These are phyloP conservation scores for Fomes fomentarius DNA, from an alignment of 1,284 basidiomycete genomes.

Conservation along the genomic window DNA sequence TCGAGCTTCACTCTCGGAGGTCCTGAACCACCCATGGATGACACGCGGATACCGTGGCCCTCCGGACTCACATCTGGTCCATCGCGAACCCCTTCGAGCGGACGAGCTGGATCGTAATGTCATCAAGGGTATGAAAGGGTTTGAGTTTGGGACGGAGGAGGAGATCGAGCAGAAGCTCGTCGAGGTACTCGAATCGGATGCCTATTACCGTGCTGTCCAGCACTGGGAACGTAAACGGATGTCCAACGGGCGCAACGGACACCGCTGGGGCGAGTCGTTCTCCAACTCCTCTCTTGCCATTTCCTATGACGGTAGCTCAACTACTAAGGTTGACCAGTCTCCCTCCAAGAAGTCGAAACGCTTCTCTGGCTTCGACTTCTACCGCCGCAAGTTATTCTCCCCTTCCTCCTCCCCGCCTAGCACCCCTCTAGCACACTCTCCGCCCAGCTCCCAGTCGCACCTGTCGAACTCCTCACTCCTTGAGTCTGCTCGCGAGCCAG, in stretches of 20 bases:
- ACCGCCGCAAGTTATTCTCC: constrained; percentile 87
- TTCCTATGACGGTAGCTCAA: constrained; percentile 55
- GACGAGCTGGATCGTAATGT: constrained; percentile 89
- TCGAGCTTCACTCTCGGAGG: constrained; percentile 85
- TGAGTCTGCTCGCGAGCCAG: constrained; percentile 51
- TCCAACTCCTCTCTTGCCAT: constrained; percentile 70
- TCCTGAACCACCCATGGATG: constrained; percentile 96
- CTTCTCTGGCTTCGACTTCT: constrained; percentile 96
- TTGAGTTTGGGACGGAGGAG: constrained; percentile 92
- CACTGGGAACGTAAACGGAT: constrained; percentile 78
- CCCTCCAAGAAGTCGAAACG: constrained; percentile 60
- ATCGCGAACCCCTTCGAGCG: constrained; percentile 85
- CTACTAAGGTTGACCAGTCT: constrained; percentile 44
- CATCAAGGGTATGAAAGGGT: constrained; percentile 92
- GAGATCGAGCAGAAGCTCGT: constrained; percentile 81
- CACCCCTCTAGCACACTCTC: constrained; percentile 49
- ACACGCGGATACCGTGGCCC: constrained; percentile 82
- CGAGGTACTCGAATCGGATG: constrained; percentile 79
- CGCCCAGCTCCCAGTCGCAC: constrained; percentile 58
- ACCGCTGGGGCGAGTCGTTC: constrained; percentile 54
- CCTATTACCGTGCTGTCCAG: constrained; percentile 74
- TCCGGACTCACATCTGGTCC: constrained; percentile 85
- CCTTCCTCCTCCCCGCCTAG: constrained; percentile 61
- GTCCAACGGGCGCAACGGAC: constrained; percentile 42
- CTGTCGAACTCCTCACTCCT: constrained; percentile 48